Evolutionary conservation across 176 grass and related monocot species (phyloP).

Genomic region (Microstegium vimineum): DNA sequence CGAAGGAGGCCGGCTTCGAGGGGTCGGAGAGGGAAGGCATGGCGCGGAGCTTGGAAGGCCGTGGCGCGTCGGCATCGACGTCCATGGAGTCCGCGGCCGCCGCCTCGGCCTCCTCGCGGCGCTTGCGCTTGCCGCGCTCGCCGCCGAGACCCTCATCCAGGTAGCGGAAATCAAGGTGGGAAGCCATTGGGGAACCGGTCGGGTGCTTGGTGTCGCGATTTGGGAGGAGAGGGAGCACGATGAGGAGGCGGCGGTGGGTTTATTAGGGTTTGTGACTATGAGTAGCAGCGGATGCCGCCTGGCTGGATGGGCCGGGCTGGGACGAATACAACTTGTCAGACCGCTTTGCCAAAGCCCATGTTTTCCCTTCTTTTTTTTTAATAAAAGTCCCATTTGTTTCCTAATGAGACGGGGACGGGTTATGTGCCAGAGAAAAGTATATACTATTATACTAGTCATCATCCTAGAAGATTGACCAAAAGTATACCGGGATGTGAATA

Average conservation of each 20-base stretch:
- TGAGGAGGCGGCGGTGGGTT: constrained; percentile 12
- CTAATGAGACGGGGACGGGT: too few species aligned
- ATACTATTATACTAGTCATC: too few species aligned
- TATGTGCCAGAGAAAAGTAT: too few species aligned
- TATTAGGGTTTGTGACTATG: constrained; percentile 46
- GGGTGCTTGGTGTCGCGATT: background rate
- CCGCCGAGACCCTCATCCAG: constrained; percentile 92
- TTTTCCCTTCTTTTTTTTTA: too few species aligned
- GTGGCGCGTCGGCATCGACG: constrained; percentile 37
- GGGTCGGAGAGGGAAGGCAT: constrained; percentile 68
- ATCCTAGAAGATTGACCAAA: too few species aligned
- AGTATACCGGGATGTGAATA: too few species aligned
- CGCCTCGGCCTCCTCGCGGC: constrained; percentile 12
- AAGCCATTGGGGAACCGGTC: constrained; percentile 51
- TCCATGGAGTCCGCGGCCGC: constrained; percentile 57
- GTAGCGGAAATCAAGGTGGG: constrained; percentile 81
- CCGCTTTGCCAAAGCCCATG: too few species aligned
- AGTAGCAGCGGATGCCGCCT: background rate
- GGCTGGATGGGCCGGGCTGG: constrained; percentile 8
- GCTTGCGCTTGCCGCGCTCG: constrained; percentile 77
- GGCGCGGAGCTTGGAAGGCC: constrained; percentile 65
- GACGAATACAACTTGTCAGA: too few species aligned
- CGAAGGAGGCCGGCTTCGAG: constrained; percentile 70
- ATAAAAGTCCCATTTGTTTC: too few species aligned
- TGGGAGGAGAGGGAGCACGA: background rate